Conservation (phyloP, 2,329 filamentous ascomycete genomes). For the Aureobasidium leucospermi region DNA sequence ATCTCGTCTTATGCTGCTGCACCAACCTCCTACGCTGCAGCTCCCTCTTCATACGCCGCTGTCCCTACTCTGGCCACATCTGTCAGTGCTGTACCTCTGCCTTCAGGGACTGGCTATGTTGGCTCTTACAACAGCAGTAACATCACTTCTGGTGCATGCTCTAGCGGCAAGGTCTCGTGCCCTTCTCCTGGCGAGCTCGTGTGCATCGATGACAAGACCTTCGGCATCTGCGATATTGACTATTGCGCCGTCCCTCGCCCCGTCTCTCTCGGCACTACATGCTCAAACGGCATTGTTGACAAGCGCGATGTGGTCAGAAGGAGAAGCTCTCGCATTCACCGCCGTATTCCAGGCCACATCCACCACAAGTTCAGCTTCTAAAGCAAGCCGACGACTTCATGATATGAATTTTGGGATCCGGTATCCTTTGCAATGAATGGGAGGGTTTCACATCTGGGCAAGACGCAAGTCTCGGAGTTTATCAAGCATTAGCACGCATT, state of each 20-base stretch:
- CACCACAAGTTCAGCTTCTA: constrained; percentile 7
- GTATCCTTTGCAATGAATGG: background rate
- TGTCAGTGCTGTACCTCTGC: constrained; percentile 9
- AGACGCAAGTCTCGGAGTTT: constrained; percentile 6
- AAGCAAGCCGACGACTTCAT: background rate
- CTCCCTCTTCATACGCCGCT: constrained; percentile 16
- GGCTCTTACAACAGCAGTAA: background rate
- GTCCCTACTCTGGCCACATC: background rate
- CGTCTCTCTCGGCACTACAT: constrained; percentile 36
- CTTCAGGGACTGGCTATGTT: constrained; percentile 10
- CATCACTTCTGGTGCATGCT: constrained; percentile 17
- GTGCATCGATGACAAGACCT: constrained; percentile 36
- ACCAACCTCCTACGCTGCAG: constrained; percentile 18
- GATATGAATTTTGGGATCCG: background rate
- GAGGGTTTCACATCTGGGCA: background rate
- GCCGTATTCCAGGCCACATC: constrained; percentile 13
- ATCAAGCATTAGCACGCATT: background rate
- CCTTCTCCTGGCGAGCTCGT: constrained; percentile 34
- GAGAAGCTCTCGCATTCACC: constrained; percentile 17
- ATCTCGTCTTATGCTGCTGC: constrained; percentile 19
- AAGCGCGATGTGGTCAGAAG: constrained; percentile 17
- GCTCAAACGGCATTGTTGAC: constrained; percentile 30
- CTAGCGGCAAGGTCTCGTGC: constrained; percentile 28
- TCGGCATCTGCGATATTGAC: constrained; percentile 37
- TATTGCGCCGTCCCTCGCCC: constrained; percentile 34